Evolutionary conservation across 2,329 filamentous ascomycete genomes (phyloP).

Genomic region (Fusarium chlamydosporum): DNA sequence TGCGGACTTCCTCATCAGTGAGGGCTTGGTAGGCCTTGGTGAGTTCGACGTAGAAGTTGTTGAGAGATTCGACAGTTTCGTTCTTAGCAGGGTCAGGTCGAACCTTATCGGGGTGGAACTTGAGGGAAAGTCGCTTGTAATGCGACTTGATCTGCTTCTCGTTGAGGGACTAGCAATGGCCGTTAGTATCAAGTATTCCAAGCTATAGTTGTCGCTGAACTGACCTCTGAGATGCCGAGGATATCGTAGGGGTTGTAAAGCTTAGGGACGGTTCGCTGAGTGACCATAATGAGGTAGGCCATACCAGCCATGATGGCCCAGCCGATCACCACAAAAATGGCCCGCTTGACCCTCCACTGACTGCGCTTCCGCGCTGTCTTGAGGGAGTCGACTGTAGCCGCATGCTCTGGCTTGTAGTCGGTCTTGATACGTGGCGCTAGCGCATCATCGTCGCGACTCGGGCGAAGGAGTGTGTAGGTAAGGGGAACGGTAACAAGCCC

Average conservation of each 20-base stretch:
- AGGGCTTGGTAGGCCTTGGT: slow-evolving; percentile 98
- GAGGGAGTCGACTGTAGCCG: slow-evolving; percentile 84
- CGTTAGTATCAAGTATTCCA: slow-evolving; percentile 26
- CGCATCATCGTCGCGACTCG: slow-evolving; percentile 81
- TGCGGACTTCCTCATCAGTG: slow-evolving; percentile 96
- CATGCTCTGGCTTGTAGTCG: slow-evolving; percentile 85
- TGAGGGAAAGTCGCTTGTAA: slow-evolving; percentile 88
- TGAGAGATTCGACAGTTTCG: slow-evolving; percentile 86
- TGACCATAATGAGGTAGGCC: slow-evolving; percentile 89
- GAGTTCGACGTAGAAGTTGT: slow-evolving; percentile 91
- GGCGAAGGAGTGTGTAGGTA: slow-evolving; percentile 88
- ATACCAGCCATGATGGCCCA: slow-evolving; percentile 91
- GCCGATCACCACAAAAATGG: slow-evolving; percentile 79
- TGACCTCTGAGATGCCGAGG: slow-evolving; percentile 84
- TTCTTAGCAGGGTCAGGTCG: slow-evolving; percentile 88
- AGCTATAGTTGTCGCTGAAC: slow-evolving; percentile 42
- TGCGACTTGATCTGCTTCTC: slow-evolving; percentile 94
- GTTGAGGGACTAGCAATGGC: slow-evolving; percentile 72
- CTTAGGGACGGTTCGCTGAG: slow-evolving; percentile 78
- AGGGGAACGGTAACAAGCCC: slow-evolving; percentile 90
- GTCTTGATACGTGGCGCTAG: slow-evolving; percentile 86
- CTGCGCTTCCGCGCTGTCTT: slow-evolving; percentile 90
- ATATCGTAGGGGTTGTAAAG: slow-evolving; percentile 99
- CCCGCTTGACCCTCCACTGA: slow-evolving; percentile 89
- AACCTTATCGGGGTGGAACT: slow-evolving; percentile 93